Evolutionary conservation across 306 rosid genomes (phyloP).

Genomic region (Canavalia ensiformis): DNA sequence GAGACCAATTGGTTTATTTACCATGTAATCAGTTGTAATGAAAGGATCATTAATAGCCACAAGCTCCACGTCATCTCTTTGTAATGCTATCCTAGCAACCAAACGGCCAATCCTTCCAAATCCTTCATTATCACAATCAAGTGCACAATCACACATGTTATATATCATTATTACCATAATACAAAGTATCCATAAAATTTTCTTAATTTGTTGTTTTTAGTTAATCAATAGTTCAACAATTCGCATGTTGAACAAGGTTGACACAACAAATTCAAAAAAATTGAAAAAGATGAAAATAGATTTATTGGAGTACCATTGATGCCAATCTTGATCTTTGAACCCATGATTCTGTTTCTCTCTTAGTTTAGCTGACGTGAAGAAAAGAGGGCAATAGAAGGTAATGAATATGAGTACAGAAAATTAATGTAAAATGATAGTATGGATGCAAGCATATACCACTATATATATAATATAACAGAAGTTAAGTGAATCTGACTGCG

Average conservation of each 20-base stretch:
- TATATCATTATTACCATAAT: not conserved
- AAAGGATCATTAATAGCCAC: constrained; percentile 75
- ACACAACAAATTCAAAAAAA: not conserved
- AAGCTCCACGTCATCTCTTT: constrained; percentile 73
- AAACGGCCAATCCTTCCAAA: constrained; percentile 76
- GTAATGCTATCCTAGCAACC: constrained; percentile 73
- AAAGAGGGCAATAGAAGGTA: not conserved
- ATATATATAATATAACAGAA: not conserved
- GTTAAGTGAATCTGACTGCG: not conserved
- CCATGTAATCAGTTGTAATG: constrained; percentile 69
- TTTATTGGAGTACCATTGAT: constrained; percentile 67
- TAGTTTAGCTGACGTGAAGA: not conserved
- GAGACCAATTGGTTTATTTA: not conserved
- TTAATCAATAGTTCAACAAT: too few relatives aligned
- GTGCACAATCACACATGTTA: not conserved
- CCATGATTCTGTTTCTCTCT: constrained; percentile 50
- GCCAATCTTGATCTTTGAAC: constrained; percentile 74
- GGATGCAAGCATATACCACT: not conserved
- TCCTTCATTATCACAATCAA: constrained; percentile 53
- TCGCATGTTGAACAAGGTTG: not conserved
- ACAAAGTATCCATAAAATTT: too few relatives aligned
- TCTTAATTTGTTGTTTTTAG: too few relatives aligned
- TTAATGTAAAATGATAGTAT: not conserved
- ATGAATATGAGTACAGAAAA: constrained; percentile 3
- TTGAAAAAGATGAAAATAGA: not conserved